Percentiles rank a stretch among this genome's conserved stretches.
Evolutionary conservation across 306 rosid species (phyloP).

Genomic region (Trichosanthes truncata): DNA sequence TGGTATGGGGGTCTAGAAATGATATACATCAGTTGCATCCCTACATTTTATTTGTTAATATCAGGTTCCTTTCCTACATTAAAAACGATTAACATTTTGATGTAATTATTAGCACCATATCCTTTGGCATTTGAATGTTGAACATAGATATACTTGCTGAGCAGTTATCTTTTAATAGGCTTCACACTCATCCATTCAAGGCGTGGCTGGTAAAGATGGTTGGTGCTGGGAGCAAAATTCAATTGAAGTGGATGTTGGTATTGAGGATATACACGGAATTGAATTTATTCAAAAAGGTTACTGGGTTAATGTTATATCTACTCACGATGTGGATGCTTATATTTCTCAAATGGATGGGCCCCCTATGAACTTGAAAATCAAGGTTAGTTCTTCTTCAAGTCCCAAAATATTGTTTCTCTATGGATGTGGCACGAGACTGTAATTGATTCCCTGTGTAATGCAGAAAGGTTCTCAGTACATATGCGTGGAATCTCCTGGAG

Average conservation of each 20-base stretch:
- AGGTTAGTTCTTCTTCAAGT: conserved; percentile 29
- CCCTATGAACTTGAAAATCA: conserved; percentile 48
- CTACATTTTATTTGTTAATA: not conserved
- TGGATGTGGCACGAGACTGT: not conserved
- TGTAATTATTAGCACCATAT: not conserved
- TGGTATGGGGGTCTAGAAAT: not conserved
- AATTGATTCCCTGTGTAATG: conserved; percentile 28
- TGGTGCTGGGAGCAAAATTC: conserved; percentile 94
- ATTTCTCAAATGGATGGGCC: conserved; percentile 67
- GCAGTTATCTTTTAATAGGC: conserved; percentile 43
- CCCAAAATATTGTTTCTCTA: not conserved
- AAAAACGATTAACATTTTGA: not conserved
- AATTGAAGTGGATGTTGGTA: conserved; percentile 64
- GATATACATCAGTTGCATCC: not conserved
- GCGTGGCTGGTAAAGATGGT: conserved; percentile 41
- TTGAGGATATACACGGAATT: conserved; percentile 64
- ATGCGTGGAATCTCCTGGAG: conserved; percentile 77
- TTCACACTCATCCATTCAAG: conserved; percentile 40
- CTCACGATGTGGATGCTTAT: conserved; percentile 75
- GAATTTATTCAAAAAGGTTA: conserved; percentile 81
- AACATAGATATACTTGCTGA: not conserved
- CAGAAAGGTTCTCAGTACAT: conserved; percentile 93
- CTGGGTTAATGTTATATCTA: conserved; percentile 65
- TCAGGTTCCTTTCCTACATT: not conserved
- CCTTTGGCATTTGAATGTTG: not conserved